Conservation (phyloP, 176 grass and related monocot genomes). For the Puccinellia tenuiflora region DNA sequence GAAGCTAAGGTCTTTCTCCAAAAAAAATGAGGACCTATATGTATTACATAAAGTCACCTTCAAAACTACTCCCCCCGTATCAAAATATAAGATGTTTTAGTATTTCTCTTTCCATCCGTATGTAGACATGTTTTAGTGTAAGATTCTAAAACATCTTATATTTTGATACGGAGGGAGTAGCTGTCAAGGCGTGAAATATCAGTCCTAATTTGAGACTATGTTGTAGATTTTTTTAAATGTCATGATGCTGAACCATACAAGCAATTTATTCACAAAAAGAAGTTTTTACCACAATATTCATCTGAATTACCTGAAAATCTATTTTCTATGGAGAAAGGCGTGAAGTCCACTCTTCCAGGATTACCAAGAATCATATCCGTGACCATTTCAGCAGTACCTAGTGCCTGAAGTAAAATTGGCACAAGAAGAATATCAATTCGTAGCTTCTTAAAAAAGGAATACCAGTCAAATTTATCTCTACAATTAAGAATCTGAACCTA, state of each 20-base stretch:
- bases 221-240: neutral
- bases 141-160: no score
- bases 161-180: no score
- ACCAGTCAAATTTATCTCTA: neutral
- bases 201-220: slow-evolving; percentile 5
- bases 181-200: slow-evolving; percentile 9
- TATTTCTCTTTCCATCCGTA: no score
- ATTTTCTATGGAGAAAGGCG: slow-evolving; percentile 57
- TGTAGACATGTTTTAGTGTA: no score
- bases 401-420: slow-evolving; percentile 54
- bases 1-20: neutral
- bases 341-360: slow-evolving; percentile 50
- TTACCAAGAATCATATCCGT: slow-evolving; percentile 77
- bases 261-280: neutral
- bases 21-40: neutral
- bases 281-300: neutral
- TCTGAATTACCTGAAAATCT: slow-evolving; percentile 62
- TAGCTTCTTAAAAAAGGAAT: slow-evolving; percentile 16
- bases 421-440: slow-evolving; percentile 19
- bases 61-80: no score
- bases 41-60: neutral
- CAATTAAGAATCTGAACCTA: neutral
- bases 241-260: neutral
- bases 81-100: no score
- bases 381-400: slow-evolving; percentile 97